Base-by-base conservation (phyloP, 805 yeast species). In the Cyberlindnera maritima region DNA sequence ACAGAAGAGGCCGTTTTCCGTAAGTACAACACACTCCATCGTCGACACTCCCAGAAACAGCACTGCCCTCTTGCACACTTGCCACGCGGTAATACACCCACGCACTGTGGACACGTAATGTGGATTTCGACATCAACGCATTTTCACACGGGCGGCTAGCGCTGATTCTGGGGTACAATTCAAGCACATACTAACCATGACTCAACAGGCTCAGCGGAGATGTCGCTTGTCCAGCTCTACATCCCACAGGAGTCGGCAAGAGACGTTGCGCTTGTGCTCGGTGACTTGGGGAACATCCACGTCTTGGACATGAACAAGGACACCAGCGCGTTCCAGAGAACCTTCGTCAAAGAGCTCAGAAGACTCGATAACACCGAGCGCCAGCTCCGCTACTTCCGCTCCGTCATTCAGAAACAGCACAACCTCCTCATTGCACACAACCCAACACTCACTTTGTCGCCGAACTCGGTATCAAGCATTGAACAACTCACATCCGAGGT, bases 171-270 rank as follows among this genome's bases (percentile, higher is more conserved):
- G n/a, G n/a, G n/a, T 13, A 28, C 31, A 4, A 28, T 7, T 28
- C 13, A 6, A 14, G 11, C 31, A 14, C n/a, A 19, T 39, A 48
- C 49, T 57, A 50, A 51, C 51, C 14, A 11, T 4, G 4, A 11
- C 11, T 28, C 11, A 10, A 12, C 21, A 61, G 65, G 97, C 75
- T 91, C 98, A 48, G 98, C 98, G 84, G 96, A 88, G 61, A 95
- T 94, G 98, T 81, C 96, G 41, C 78, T 91, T 58, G 86, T 92
- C 44, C 97, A 94, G 71, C 74, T 94, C 57, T 92, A 88, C 66
- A 81, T 94, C 49, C 92, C 98, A 9, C 82, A 88, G 23, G 99
- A 94, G 68, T 83, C 87, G 37, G 80, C 96, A 8, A 75, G 97
- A 53, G 96, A 90, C 49, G 80, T 89, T 33, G 84, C 90, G n/a